Base-by-base conservation (phyloP, 768 basidiomycete genomes). In the Mycena galericulata region DNA sequence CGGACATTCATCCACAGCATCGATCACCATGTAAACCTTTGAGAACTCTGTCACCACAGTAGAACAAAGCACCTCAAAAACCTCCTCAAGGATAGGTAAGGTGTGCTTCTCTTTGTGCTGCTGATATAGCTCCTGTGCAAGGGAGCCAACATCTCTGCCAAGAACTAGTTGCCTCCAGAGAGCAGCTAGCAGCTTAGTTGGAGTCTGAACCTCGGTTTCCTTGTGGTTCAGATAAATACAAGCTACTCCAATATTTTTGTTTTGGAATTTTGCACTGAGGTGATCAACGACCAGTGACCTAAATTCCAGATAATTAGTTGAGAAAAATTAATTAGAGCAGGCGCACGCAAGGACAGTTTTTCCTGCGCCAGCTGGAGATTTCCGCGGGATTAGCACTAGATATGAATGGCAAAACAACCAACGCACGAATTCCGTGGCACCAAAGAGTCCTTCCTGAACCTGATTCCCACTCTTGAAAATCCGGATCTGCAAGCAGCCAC, bases 291-390 rank as follows among this genome's bases (percentile, higher is more conserved):
- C 56, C 17, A 59, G 15, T 6, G 65, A 66, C 17, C 65, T 66
- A 36, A 3, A 12, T 18, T 22, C 14, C 8, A 11, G 9, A 6
- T 32, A 5, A 5, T 49, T 27, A 51, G 34, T 47, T 38, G 15
- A 1, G 4, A 38, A 5, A 17, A 30, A 49, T 2, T 7, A 22
- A 29, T 36, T 7, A 38, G 22, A 38, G 3, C 34, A 18, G 12
- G 14, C 64, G 11, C 22, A 65, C 64, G 56, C 49, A n/a, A 65
- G 45, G 6, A 59, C 38, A 32, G 64, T 65, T 29, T 65, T 65
- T 10, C 64, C 64, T 5, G 56, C 64, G 6, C 64, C 64, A 49
- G 64, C 64, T 65, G 12, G 26, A 14, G 6, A 36, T 36, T 14
- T n/a, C n/a, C n/a, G n/a, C n/a, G n/a, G n/a, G 14, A 36, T 36